Base-by-base conservation (phyloP, 208 protist species). In the Leishmania major region DNA sequence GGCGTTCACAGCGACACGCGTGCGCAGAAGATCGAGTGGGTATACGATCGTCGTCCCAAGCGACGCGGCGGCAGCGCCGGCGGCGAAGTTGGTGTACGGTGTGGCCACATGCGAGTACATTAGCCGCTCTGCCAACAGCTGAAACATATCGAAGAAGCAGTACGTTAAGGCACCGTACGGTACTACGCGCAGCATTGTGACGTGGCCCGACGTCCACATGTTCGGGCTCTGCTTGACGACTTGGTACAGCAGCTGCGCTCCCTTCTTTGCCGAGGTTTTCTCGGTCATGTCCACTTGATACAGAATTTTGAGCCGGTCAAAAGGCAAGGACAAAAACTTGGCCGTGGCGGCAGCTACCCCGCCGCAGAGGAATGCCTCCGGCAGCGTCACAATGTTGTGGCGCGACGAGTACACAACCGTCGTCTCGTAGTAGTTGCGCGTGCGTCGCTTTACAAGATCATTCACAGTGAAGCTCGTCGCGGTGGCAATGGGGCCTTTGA, bases 101-200 rank as follows among this genome's bases (percentile, higher is more conserved):
- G 91, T 93, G 53, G 92, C 86, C 70, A 87, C 87, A 69, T 92
- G 84, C n/a, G 94, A 95, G 84, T 91, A 96, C 80, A 94, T 79
- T 59, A 95, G 55, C 10, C 92, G 84, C 85, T 94, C 87, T 64
- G 89, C 66, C 80, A 96, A 83, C 22, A 88, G 80, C 84, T 98
- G 96, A 82, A 98, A 98, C 66, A 96, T 77, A 84, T 99, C 96
- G 85, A 97, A 99, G 37, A 96, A 86, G 73, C 91, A 87, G 87
- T 98, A 99, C 71, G 98, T 98, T 37, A 98, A 74, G 13, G 95
- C 96, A 40, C 96, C 96, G 81, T 99, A 99, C 8, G 98, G 97
- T 47, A 97, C 86, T 47, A 99, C 97, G 62, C 97, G 93, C 69
- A 99, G 81, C 83, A 99, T 97, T 64, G 96, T 98, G 17, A 97